Conservation (phyloP, 2,329 filamentous ascomycete species). For the Epichloe bromicola region DNA sequence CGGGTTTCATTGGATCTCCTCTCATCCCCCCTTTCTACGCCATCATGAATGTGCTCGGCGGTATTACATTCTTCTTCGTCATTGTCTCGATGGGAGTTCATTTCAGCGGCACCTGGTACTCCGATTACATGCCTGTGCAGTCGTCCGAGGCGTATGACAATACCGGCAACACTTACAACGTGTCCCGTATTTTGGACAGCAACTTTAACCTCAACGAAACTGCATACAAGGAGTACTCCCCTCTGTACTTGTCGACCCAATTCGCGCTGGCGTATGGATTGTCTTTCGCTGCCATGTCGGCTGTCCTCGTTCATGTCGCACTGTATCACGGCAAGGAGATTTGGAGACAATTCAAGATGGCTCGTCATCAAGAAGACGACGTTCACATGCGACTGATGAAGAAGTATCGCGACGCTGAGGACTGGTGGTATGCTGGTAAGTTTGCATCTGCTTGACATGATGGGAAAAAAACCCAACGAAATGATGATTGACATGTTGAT, state of each 20-base stretch:
- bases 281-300: constrained; percentile 53
- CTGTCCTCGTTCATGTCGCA: constrained; percentile 42
- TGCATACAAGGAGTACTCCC: constrained; percentile 51
- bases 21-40: constrained; percentile 41
- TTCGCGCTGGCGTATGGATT: constrained; percentile 49
- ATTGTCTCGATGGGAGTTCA: constrained; percentile 45
- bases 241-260: constrained; percentile 50
- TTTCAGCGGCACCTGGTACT: constrained; percentile 42
- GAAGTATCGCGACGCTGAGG: constrained; percentile 44
- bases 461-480: background rate
- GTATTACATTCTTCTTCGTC: constrained; percentile 42
- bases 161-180: constrained; percentile 45
- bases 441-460: constrained; percentile 12
- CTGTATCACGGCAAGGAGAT: constrained; percentile 44
- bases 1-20: constrained; percentile 35
- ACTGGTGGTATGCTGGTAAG: constrained; percentile 46
- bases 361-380: constrained; percentile 43
- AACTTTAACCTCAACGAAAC: constrained; percentile 45
- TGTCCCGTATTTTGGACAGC: constrained; percentile 42
- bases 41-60: constrained; percentile 40
- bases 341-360: constrained; percentile 40
- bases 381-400: constrained; percentile 49
- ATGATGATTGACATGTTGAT: background rate
- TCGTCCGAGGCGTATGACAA: constrained; percentile 52
- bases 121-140: constrained; percentile 49